Percentiles rank a stretch among this genome's conserved stretches.
These are phyloP conservation scores for Didymella keratinophila DNA, from an alignment of 2,329 filamentous ascomycete genomes.

Conservation along the genomic window DNA sequence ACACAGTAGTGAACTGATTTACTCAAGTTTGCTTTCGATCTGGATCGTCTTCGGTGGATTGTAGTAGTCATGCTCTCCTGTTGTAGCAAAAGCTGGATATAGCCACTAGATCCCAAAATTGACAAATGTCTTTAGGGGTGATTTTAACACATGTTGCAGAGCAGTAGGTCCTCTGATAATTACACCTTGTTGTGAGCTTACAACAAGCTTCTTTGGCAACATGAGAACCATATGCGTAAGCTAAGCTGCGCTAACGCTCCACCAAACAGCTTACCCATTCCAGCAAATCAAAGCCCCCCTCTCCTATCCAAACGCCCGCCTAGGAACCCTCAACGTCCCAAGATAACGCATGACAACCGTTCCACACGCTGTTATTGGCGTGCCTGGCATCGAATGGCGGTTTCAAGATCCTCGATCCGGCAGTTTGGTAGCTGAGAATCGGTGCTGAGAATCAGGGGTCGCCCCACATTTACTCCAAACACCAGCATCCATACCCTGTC, in stretches of 20 bases:
- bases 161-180: too few relatives aligned
- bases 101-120: too few relatives aligned
- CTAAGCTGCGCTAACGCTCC: slow-evolving; percentile 1
- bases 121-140: too few relatives aligned
- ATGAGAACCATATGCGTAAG: too few relatives aligned
- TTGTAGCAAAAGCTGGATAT: too few relatives aligned
- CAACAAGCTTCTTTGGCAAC: too few relatives aligned
- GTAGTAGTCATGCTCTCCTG: too few relatives aligned
- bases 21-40: too few relatives aligned
- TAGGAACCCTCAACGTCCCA: slow-evolving; percentile 8
- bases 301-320: not conserved
- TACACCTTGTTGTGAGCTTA: too few relatives aligned
- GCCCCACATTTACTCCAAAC: slow-evolving; percentile 9
- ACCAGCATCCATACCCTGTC: slow-evolving; percentile 12
- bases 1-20: too few relatives aligned
- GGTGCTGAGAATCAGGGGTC: slow-evolving; percentile 11
- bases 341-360: slow-evolving; percentile 16
- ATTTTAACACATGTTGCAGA: too few relatives aligned
- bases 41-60: too few relatives aligned
- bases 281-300: slow-evolving; percentile 10
- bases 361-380: slow-evolving; percentile 17
- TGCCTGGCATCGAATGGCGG: slow-evolving; percentile 14
- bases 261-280: not conserved
- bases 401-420: slow-evolving; percentile 17
- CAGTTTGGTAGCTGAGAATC: slow-evolving; percentile 15